phyloP scores from a whole-genome alignment of 331 rosid species.

The Rosa hybrid region DNA sequence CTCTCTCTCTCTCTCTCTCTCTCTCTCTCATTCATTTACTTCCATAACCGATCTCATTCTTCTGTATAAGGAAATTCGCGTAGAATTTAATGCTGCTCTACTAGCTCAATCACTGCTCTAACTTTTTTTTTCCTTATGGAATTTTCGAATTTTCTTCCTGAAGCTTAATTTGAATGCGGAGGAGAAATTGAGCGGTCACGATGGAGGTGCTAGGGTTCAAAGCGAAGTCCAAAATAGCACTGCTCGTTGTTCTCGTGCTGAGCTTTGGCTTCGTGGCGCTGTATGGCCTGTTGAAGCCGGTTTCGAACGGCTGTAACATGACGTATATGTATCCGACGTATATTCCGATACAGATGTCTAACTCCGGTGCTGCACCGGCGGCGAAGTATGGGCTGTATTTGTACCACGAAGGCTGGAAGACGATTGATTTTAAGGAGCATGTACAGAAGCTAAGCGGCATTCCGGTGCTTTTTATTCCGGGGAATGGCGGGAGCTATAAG shows the following conservation, averaged over 20 bases:
- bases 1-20: not conserved
- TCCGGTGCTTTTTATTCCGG: conserved; percentile 95
- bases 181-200: not conserved
- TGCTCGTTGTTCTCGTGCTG: conserved; percentile 44
- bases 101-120: not conserved
- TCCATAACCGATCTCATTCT: conserved; percentile 12
- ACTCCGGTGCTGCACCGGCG: conserved; percentile 38
- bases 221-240: conserved; percentile 58
- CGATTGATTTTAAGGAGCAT: conserved; percentile 83
- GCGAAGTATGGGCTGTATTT: conserved; percentile 75
- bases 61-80: not conserved
- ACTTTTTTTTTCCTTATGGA: not conserved
- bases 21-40: not conserved
- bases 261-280: conserved; percentile 63
- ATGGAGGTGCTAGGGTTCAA: conserved; percentile 50
- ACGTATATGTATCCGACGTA: conserved; percentile 99
- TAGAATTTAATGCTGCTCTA: not conserved
- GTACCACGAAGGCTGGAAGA: conserved; percentile 98
- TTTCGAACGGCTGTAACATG: conserved; percentile 87
- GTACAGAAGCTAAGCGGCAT: conserved; percentile 78
- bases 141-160: not conserved
- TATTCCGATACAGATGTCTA: conserved; percentile 63
- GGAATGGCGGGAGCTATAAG: conserved; percentile 99
- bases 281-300: conserved; percentile 67
- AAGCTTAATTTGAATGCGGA: conserved; percentile 16